Conservation (phyloP, 192 early-diverging fungal genomes). For the Entophlyctis luteolus region DNA sequence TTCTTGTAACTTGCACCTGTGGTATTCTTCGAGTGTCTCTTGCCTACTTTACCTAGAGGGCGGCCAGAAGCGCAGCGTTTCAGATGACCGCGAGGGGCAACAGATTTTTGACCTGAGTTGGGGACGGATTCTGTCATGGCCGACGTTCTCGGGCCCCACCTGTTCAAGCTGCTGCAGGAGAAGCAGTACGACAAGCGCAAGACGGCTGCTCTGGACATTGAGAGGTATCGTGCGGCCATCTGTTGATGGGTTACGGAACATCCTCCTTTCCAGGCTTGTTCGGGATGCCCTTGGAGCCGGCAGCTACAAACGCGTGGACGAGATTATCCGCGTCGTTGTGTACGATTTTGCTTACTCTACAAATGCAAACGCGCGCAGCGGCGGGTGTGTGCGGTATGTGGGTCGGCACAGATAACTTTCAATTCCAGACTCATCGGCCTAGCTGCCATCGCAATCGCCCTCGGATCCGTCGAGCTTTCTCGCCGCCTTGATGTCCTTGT, state of each 20-base stretch:
- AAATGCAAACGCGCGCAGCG: conserved; percentile 80
- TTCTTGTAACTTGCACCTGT: too few species aligned
- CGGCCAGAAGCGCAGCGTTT: too few species aligned
- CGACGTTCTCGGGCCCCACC: conserved; percentile 8
- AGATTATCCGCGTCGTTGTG: conserved; percentile 73
- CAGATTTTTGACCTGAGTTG: too few species aligned
- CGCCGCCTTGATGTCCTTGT: conserved; percentile 65
- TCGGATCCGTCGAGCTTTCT: conserved; percentile 56
- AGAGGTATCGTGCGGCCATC: conserved; percentile 51
- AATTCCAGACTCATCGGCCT: conserved; percentile 10
- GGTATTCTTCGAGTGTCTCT: too few species aligned
- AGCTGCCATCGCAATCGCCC: conserved; percentile 17
- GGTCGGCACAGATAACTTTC: background rate
- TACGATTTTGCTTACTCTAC: conserved; percentile 86
- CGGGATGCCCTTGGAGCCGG: conserved; percentile 23
- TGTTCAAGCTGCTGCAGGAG: conserved; percentile 46
- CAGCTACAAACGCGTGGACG: conserved; percentile 53
- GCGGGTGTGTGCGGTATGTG: conserved; percentile 52
- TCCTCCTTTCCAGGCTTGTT: conserved; percentile 26
- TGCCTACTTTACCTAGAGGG: too few species aligned
- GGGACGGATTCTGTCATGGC: too few species aligned
- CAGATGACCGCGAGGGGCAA: too few species aligned
- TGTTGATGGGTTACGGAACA: background rate
- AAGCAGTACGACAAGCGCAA: conserved; percentile 94
- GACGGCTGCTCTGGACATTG: conserved; percentile 83